These are phyloP conservation scores for Forsythia viridissima DNA, from an alignment of 257 asterid genomes.

Conservation along the genomic window DNA sequence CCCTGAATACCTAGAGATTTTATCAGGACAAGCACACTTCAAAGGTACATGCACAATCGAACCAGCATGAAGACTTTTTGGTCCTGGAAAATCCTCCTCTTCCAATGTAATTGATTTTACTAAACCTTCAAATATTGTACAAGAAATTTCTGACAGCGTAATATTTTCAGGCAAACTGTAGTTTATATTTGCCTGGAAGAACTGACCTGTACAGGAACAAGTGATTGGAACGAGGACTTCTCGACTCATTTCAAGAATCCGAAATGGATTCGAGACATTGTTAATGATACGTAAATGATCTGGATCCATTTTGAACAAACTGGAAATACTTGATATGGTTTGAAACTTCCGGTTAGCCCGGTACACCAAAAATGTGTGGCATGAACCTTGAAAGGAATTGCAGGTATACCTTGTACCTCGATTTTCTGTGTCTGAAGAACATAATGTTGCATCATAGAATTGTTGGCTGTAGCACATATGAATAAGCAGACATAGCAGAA, in stretches of 20 bases:
- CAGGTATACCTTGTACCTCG: conserved; percentile 67
- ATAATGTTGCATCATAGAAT: conserved; percentile 50
- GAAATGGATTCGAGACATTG: conserved; percentile 29
- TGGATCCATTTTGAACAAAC: conserved; percentile 38
- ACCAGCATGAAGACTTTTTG: conserved; percentile 29
- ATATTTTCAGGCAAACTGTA: conserved; percentile 26
- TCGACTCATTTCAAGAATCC: conserved; percentile 44
- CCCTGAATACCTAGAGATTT: not conserved
- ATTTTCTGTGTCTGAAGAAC: conserved; percentile 32
- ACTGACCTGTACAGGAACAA: conserved; percentile 50
- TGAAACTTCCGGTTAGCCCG: conserved; percentile 37
- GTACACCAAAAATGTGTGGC: conserved; percentile 54
- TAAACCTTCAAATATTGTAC: conserved; percentile 57
- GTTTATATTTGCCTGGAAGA: conserved; percentile 35
- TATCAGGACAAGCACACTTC: conserved; percentile 72
- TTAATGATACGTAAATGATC: conserved; percentile 35
- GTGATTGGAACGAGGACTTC: conserved; percentile 55
- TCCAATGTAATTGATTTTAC: conserved; percentile 45
- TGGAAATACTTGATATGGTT: conserved; percentile 44
- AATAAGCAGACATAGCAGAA: conserved; percentile 31
- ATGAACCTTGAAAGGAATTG: conserved; percentile 30
- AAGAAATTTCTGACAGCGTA: conserved; percentile 37
- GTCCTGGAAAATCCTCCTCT: conserved; percentile 27
- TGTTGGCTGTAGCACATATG: conserved; percentile 40
- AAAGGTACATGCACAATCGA: conserved; percentile 44